Evolutionary conservation across 2,329 filamentous ascomycete species (phyloP), one percentile per base, ranked within the genome.

Genomic region (Keithomyces neogunnii): DNA sequence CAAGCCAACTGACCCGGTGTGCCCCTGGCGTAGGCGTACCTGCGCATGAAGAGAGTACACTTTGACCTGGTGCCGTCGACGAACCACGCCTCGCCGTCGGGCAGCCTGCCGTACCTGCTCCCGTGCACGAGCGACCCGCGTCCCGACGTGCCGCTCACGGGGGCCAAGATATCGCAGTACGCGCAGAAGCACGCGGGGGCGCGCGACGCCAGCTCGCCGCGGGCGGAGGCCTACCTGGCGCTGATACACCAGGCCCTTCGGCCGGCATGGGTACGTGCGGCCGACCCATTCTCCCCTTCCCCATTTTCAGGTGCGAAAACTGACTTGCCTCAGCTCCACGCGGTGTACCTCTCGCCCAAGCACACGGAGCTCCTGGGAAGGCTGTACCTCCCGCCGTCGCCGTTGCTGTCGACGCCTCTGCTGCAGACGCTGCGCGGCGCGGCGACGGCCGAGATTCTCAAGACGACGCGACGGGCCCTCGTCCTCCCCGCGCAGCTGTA

Each of bases 1-100:
- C 36, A 9, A 11, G n/a, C 36, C 9, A 39, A 31, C 19, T 47
- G 35, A 50, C 32, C 1, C 28, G 3, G 19, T 13, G 32, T 42
- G 7, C 5, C 6, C 7, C 28, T 32, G 28, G 28, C 11, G 95
- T 28, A 44, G 89, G 84, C 90, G 32, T 93, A 89, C 67, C 77
- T 99, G 55, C 88, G 82, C 60, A 88, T 96, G 60, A 78, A 83
- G 48, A 78, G 78, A 40, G 74, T 96, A 53, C 69, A 81, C 4
- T 86, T 91, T 66, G 73, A 74, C 49, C 73, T 85, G 48, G 73
- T 82, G 5, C 71, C 88, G 4, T 95, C 90, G 3, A 95, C 82
- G 60, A 97, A 97, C 68, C 93, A 97, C 73, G 90, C 92, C 48
- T 96, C 91, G 2, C 92, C 92, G 0, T 86, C 85, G 28, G 91